A percentile compares a stretch with the other conserved stretches of the same genome.
phyloP scores from a whole-genome alignment of 805 yeast genomes.

The Debaryomyces maramus region DNA sequence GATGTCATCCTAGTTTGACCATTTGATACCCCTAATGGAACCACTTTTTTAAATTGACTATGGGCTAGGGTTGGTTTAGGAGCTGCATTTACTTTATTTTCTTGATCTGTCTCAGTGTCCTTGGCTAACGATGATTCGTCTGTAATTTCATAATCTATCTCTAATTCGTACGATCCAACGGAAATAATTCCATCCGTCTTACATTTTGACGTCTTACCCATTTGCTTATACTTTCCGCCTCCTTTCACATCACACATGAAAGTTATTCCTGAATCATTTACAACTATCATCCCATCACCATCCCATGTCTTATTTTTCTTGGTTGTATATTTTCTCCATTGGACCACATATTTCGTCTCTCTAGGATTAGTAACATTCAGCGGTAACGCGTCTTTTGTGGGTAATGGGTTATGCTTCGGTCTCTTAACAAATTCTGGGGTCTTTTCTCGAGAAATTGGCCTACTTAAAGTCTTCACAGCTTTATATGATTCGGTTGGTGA shows the following conservation, averaged over 20 bases:
- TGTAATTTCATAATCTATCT: slow-evolving; percentile 50
- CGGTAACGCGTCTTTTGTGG: slow-evolving; percentile 2
- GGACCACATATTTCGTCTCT: slow-evolving; percentile 30
- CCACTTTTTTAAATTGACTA: slow-evolving; percentile 1
- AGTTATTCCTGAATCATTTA: slow-evolving; percentile 25
- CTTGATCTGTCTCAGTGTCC: not conserved
- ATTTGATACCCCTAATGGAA: not conserved
- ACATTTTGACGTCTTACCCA: slow-evolving; percentile 23
- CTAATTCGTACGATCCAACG: slow-evolving; percentile 63
- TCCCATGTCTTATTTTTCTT: slow-evolving; percentile 94
- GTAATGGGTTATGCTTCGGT: not conserved
- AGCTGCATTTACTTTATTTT: not conserved
- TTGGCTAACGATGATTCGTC: not conserved
- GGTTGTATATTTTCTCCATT: slow-evolving; percentile 69
- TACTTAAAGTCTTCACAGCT: no score
- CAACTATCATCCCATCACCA: slow-evolving; percentile 71
- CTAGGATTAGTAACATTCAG: not conserved
- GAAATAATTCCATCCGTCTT: slow-evolving; percentile 5
- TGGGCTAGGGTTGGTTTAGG: slow-evolving; percentile 1
- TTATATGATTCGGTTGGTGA: no score
- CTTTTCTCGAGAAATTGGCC: no score
- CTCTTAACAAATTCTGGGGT: no score
- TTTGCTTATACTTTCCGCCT: slow-evolving; percentile 20
- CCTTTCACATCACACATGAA: slow-evolving; percentile 30
- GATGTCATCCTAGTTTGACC: not conserved